Base-by-base conservation (phyloP, 2,329 filamentous ascomycete species). In the Leptosphaerulina australis region DNA sequence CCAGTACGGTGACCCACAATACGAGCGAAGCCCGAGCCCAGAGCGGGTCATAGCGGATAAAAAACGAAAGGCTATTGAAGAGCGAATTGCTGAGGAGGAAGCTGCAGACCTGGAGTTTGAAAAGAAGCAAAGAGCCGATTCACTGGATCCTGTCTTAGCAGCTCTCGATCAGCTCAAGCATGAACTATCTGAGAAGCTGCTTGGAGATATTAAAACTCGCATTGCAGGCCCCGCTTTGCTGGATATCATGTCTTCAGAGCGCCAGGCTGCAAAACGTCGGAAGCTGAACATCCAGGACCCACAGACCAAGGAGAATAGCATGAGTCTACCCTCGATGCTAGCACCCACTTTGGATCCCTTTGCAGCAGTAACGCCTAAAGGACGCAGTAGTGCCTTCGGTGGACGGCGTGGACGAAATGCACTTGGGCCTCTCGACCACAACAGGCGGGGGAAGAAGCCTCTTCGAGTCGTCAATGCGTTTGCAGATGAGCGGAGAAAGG, bases 81-180 rank as follows among this genome's bases (percentile, higher is more conserved):
- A 87, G 48, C 83, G 85, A 48, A 76, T 84, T 34, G 83, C 83
- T 45, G 84, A 82, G 37, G 90, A 96, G 66, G 87, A 91, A 33
- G 89, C 90, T 56, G 82, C 86, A 38, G 93, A 97, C 67, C 69
- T 93, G 6, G 91, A 97, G 67, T 88, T 94, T 60, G 93, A 97
- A 71, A 97, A 94, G 76, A 87, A 85, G 66, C 88, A 93, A 62
- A 81, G 93, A 43, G 92, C 92, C 14, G 87, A 88, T 66, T 88
- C 95, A 68, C 84, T 97, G 58, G 93, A 99, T 71, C 93, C 94
- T n/a, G 90, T 93, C 4, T 77, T 80, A 38, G 93, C 95, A 67
- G 93, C 94, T 25, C 79, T 91, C 29, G 86, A 92, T 54, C 82
- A 89, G 34, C 82, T 97, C 44, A 83, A 88, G 41, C 83, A 85